A percentile compares a stretch with the other conserved stretches of the same genome.
Evolutionary conservation across 2,329 filamentous ascomycete species (phyloP).

Genomic region (Stemphylium vesicarium): DNA sequence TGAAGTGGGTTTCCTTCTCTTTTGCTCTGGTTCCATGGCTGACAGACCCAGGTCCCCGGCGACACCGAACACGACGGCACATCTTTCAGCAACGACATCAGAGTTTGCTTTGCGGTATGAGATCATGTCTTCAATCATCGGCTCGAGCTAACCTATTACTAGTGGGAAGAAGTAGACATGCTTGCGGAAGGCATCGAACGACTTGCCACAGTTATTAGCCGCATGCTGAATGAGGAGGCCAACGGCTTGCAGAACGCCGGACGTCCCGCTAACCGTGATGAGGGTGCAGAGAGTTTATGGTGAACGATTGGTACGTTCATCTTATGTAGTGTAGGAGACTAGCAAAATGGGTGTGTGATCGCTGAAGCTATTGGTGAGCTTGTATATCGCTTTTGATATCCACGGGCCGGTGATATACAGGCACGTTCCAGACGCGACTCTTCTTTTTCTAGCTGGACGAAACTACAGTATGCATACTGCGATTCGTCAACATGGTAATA

Average conservation of each 20-base stretch:
- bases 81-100: slow-evolving; percentile 62
- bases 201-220: slow-evolving; percentile 59
- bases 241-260: slow-evolving; percentile 17
- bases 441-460: background rate
- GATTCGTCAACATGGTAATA: slow-evolving; percentile 18
- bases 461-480: background rate
- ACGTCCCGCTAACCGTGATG: slow-evolving; percentile 21
- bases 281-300: slow-evolving; percentile 43
- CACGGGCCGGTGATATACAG: background rate
- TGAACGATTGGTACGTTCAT: slow-evolving; percentile 17
- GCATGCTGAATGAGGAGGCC: slow-evolving; percentile 43
- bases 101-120: slow-evolving; percentile 43
- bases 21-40: slow-evolving; percentile 50
- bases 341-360: background rate
- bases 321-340: background rate
- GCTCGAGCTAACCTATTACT: slow-evolving; percentile 9
- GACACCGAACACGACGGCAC: slow-evolving; percentile 53
- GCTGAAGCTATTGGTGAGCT: background rate
- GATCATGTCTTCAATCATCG: background rate
- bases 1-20: slow-evolving; percentile 49
- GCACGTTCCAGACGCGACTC: background rate
- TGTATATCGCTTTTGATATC: background rate
- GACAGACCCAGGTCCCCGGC: slow-evolving; percentile 48
- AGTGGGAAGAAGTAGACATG: slow-evolving; percentile 68
- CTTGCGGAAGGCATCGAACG: slow-evolving; percentile 72